phyloP scores from a whole-genome alignment of 2,329 filamentous ascomycete species.

The Fusarium incarnatum region DNA sequence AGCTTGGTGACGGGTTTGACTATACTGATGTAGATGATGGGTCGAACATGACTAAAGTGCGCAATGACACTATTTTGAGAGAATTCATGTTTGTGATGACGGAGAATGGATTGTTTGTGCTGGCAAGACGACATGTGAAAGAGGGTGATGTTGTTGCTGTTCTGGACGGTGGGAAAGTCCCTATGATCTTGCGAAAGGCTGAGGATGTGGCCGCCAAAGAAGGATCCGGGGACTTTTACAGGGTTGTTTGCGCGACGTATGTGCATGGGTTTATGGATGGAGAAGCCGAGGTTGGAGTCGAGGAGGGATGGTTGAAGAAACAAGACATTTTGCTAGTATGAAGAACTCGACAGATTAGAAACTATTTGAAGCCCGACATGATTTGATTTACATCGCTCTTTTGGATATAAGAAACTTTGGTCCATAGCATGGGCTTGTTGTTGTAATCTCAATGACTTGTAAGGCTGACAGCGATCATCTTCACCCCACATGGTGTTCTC shows the following conservation, averaged over 20 bases:
- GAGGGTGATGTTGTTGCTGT: constrained; percentile 20
- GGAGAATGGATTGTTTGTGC: constrained; percentile 10
- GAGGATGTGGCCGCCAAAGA: rapidly evolving
- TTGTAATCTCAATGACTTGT: too few relatives aligned
- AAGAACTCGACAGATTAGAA: rapidly evolving
- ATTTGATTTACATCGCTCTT: too few relatives aligned
- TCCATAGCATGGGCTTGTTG: too few relatives aligned
- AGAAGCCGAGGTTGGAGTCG: background rate
- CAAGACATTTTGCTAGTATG: constrained; percentile 4
- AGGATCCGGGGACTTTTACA: background rate
- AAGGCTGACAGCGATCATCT: too few relatives aligned
- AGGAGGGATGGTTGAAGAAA: constrained; percentile 10
- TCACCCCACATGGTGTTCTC: too few relatives aligned
- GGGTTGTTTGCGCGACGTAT: constrained; percentile 15
- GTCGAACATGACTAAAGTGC: background rate
- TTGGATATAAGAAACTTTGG: too few relatives aligned
- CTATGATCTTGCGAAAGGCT: constrained; percentile 11
- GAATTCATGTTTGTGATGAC: constrained; percentile 1
- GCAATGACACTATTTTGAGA: background rate
- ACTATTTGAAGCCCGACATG: too few relatives aligned
- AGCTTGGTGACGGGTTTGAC: background rate
- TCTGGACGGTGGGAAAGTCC: constrained; percentile 28
- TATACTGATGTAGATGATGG: background rate
- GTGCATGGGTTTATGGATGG: constrained; percentile 37
- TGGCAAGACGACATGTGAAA: background rate